Evolutionary conservation across 2,329 filamentous ascomycete genomes (phyloP).

Genomic region (Periconia digitata): DNA sequence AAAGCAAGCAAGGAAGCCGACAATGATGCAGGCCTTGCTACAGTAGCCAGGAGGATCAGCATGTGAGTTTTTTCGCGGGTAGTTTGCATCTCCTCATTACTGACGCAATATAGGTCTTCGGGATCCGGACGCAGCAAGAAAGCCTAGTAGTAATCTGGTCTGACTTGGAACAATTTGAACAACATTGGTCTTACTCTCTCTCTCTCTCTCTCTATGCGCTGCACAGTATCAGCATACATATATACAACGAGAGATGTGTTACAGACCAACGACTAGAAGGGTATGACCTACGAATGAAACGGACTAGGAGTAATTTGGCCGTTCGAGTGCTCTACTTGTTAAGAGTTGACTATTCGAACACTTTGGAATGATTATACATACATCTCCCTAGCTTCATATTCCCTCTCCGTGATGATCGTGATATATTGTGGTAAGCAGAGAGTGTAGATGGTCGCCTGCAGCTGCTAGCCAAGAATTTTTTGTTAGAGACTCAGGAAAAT

Average conservation of each 20-base stretch:
- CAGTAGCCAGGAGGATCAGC: slow-evolving; percentile 88
- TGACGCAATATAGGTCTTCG: slow-evolving; percentile 41
- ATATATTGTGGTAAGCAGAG: too few relatives aligned
- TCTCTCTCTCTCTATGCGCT: slow-evolving; percentile 21
- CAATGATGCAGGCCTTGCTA: slow-evolving; percentile 84
- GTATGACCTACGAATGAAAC: slow-evolving; percentile 28
- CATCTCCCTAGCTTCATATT: too few relatives aligned
- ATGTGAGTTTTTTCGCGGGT: slow-evolving; percentile 69
- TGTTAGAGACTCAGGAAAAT: too few relatives aligned
- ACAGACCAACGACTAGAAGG: slow-evolving; percentile 23
- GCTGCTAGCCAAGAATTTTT: too few relatives aligned
- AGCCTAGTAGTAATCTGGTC: slow-evolving; percentile 18
- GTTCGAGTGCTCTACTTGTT: slow-evolving; percentile 18
- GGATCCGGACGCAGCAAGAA: slow-evolving; percentile 41
- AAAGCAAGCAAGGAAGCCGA: slow-evolving; percentile 86
- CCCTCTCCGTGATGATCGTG: too few relatives aligned
- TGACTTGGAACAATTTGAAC: slow-evolving; percentile 15
- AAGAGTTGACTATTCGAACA: neutral
- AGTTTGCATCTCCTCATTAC: neutral
- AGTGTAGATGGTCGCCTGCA: too few relatives aligned
- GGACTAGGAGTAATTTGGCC: slow-evolving; percentile 30
- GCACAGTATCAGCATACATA: slow-evolving; percentile 21
- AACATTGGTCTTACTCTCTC: slow-evolving; percentile 13
- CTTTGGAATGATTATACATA: slow-evolving; percentile 17
- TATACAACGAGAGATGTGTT: slow-evolving; percentile 31